These are phyloP conservation scores for Rhodosporidiobolus odoratus DNA, from an alignment of 768 basidiomycete genomes.

Conservation along the genomic window DNA sequence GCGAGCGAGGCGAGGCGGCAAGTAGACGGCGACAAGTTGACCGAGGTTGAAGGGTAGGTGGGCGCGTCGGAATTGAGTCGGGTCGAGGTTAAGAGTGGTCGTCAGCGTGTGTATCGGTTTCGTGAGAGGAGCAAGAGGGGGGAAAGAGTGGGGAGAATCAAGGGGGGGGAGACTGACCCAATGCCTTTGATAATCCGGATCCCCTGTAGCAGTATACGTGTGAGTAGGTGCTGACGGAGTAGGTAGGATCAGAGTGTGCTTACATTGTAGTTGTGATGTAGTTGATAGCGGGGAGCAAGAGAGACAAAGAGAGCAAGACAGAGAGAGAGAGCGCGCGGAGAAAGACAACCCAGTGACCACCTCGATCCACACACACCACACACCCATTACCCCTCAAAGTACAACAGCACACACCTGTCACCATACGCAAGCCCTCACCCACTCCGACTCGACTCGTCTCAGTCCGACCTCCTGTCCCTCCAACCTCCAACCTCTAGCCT, in stretches of 20 bases:
- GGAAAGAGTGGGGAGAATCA: background rate
- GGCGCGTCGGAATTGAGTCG: background rate
- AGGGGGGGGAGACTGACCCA: slow-evolving; percentile 1
- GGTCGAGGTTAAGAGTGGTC: too few species aligned
- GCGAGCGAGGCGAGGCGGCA: background rate
- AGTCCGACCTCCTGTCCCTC: too few species aligned
- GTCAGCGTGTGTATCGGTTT: background rate
- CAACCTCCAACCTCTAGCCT: too few species aligned
- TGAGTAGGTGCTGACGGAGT: background rate
- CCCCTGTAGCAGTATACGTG: background rate
- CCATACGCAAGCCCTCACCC: too few species aligned
- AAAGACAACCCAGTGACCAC: background rate
- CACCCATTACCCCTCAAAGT: too few species aligned
- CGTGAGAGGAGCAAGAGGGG: background rate
- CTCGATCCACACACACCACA: too few species aligned
- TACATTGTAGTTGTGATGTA: background rate
- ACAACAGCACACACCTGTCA: background rate
- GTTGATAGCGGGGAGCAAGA: background rate
- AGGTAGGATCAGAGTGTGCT: background rate
- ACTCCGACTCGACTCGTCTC: too few species aligned
- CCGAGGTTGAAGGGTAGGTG: background rate
- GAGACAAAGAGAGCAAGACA: background rate
- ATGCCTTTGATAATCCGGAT: slow-evolving; percentile 26
- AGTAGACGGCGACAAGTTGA: background rate
- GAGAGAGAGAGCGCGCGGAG: background rate